Percentiles rank a stretch among this genome's conserved stretches.
These are phyloP conservation scores for Marsdenia floribunda DNA, from an alignment of 257 asterid genomes.

Conservation along the genomic window DNA sequence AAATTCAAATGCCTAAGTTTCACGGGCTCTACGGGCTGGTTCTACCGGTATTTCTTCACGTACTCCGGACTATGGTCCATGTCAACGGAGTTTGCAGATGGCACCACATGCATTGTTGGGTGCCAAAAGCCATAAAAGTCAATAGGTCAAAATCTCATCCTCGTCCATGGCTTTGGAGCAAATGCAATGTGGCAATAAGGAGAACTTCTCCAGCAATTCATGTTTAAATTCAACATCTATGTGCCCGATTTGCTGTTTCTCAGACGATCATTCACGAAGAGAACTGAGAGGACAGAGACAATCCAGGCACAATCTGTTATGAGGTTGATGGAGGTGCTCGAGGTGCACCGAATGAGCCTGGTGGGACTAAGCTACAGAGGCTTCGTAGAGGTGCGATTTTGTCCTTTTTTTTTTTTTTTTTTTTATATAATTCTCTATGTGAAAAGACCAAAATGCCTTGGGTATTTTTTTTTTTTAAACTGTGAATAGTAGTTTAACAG, in stretches of 20 bases:
- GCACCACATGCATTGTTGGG: conserved; percentile 89
- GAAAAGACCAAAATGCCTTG: too few relatives aligned
- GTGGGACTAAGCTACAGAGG: conserved; percentile 96
- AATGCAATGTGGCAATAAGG: conserved; percentile 99
- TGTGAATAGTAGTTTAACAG: too few relatives aligned
- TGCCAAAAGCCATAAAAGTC: conserved; percentile 48
- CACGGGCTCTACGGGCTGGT: too few relatives aligned
- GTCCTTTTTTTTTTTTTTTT: too few relatives aligned
- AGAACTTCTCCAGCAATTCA: conserved; percentile 64
- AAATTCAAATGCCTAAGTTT: too few relatives aligned
- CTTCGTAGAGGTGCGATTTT: too few relatives aligned
- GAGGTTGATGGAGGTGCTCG: conserved; percentile 56
- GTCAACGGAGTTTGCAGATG: conserved; percentile 53
- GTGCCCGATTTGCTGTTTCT: conserved; percentile 91
- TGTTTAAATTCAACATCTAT: conserved; percentile 76
- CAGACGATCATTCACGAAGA: conserved; percentile 59
- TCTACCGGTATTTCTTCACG: conserved; percentile 67
- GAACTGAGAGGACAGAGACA: conserved; percentile 65
- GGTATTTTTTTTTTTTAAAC: too few relatives aligned
- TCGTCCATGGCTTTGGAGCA: conserved; percentile 94
- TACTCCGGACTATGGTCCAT: conserved; percentile 72
- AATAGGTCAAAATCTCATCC: conserved; percentile 56
- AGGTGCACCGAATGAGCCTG: conserved; percentile 44
- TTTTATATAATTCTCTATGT: too few relatives aligned
- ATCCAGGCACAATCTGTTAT: conserved; percentile 79